These are phyloP conservation scores for Pterocarpus santalinus DNA, from an alignment of 306 rosid genomes.

Conservation along the genomic window DNA sequence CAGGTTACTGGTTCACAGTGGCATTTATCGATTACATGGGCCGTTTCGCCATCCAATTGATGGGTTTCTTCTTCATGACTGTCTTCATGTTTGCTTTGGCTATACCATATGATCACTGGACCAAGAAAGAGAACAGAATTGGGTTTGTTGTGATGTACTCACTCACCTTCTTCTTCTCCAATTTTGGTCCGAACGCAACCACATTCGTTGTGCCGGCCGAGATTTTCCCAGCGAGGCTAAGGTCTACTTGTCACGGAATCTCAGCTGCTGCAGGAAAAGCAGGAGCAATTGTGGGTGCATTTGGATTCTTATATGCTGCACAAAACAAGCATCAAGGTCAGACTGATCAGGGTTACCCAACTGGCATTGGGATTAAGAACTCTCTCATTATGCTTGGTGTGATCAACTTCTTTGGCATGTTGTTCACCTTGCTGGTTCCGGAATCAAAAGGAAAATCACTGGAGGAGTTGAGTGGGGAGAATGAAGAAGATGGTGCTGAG, in stretches of 20 bases:
- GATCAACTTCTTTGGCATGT: slow-evolving; percentile 63
- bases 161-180: slow-evolving; percentile 79
- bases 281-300: slow-evolving; percentile 88
- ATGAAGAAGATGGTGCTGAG: slow-evolving; percentile 37
- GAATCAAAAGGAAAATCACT: slow-evolving; percentile 83
- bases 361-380: slow-evolving; percentile 79
- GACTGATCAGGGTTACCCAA: slow-evolving; percentile 68
- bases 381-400: slow-evolving; percentile 73
- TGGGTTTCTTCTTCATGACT: slow-evolving; percentile 93
- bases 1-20: slow-evolving; percentile 91
- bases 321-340: slow-evolving; percentile 49
- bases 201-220: slow-evolving; percentile 87
- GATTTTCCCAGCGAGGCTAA: slow-evolving; percentile 79
- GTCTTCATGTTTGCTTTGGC: slow-evolving; percentile 88
- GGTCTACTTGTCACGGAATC: slow-evolving; percentile 90
- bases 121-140: slow-evolving; percentile 39
- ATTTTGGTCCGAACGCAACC: slow-evolving; percentile 86
- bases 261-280: slow-evolving; percentile 90
- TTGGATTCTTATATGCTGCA: slow-evolving; percentile 83
- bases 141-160: slow-evolving; percentile 77
- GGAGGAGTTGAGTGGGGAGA: slow-evolving; percentile 85
- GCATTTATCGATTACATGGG: slow-evolving; percentile 67
- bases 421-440: slow-evolving; percentile 73
- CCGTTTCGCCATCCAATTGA: slow-evolving; percentile 71
- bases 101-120: slow-evolving; percentile 86